Percentiles rank a stretch among this genome's conserved stretches.
Conservation (phyloP, 805 yeast genomes). For the Saturnispora sekii region DNA sequence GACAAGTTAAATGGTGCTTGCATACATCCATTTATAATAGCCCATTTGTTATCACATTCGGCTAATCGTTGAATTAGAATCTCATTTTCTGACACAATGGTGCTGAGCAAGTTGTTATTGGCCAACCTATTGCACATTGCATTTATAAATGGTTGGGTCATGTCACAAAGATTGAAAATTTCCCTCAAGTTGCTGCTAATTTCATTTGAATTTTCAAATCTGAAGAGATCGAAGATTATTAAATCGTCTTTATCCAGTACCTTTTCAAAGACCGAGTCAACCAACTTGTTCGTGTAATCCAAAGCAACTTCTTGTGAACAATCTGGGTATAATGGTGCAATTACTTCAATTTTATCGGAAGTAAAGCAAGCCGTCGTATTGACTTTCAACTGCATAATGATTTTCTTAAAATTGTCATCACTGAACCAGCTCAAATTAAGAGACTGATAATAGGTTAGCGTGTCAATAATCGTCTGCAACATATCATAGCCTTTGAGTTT, state of each 20-base stretch:
- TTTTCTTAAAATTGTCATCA: neutral
- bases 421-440: constrained; percentile 1
- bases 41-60: constrained; percentile 1
- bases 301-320: constrained; percentile 1
- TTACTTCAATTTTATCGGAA: neutral
- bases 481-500: neutral
- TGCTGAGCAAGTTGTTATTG: neutral
- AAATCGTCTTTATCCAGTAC: constrained; percentile 2
- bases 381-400: neutral
- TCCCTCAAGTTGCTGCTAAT: neutral
- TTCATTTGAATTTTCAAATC: neutral
- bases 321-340: constrained; percentile 9
- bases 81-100: neutral
- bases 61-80: neutral
- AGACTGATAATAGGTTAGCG: neutral
- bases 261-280: neutral
- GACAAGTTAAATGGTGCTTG: neutral
- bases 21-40: constrained; percentile 6
- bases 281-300: neutral
- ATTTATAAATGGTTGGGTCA: constrained; percentile 1
- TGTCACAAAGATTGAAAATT: constrained; percentile 3
- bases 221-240: constrained; percentile 8
- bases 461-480: neutral
- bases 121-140: constrained; percentile 2
- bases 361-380: neutral